Conservation (phyloP, 225 moss, liverwort and hornwort species). For the Polytrichum formosum region DNA sequence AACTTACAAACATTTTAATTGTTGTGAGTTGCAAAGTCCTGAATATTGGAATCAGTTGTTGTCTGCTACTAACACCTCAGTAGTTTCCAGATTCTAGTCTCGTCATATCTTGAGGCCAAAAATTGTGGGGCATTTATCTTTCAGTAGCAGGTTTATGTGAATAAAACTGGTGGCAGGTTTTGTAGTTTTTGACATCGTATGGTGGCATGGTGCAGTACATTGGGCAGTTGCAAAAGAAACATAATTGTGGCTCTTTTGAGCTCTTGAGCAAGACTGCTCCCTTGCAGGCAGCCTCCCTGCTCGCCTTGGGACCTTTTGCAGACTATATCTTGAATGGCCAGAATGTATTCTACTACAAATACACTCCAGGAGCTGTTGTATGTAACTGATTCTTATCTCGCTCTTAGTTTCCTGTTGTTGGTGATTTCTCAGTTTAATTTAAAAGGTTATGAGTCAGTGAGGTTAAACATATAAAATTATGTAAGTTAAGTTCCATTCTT, state of each 20-base stretch:
- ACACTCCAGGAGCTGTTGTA: slow-evolving; percentile 54
- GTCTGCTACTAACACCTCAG: no score
- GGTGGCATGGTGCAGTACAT: slow-evolving; percentile 50
- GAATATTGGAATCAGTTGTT: no score
- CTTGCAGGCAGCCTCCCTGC: slow-evolving; percentile 64
- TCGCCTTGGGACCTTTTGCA: slow-evolving; percentile 57
- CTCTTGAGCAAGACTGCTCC: slow-evolving; percentile 83
- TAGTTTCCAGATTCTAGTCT: no score
- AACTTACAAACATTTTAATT: no score
- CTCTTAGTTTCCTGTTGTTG: no score
- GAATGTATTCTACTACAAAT: slow-evolving; percentile 45
- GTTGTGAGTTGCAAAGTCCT: no score
- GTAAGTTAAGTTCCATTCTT: not conserved
- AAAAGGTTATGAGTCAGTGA: not conserved
- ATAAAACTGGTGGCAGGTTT: no score
- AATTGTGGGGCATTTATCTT: no score
- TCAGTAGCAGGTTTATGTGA: no score
- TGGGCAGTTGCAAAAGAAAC: slow-evolving; percentile 71
- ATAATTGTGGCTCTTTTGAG: slow-evolving; percentile 73
- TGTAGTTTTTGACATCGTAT: not conserved
- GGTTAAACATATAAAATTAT: not conserved
- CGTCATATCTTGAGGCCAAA: no score
- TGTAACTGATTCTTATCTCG: slow-evolving; percentile 1
- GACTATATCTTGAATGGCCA: slow-evolving; percentile 49
- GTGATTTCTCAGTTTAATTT: not conserved